Evolutionary conservation across 768 basidiomycete genomes (phyloP).

Genomic region (Podaxis sp.): DNA sequence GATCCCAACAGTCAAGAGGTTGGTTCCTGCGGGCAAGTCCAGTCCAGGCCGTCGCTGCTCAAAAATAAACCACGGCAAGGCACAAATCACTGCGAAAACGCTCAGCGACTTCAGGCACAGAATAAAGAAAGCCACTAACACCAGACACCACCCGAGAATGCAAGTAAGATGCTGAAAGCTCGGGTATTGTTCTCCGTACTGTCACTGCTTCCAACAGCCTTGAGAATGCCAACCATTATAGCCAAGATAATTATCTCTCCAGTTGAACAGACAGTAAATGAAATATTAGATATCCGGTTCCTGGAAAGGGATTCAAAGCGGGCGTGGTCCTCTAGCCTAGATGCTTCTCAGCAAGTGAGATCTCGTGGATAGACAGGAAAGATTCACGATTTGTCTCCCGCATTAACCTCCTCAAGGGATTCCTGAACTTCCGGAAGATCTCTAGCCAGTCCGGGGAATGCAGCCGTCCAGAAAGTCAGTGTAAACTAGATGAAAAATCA

Average conservation of each 20-base stretch:
- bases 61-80: slow-evolving; percentile 71
- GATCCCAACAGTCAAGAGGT: slow-evolving; percentile 63
- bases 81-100: slow-evolving; percentile 50
- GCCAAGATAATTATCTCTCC: slow-evolving; percentile 72
- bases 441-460: slow-evolving; percentile 73
- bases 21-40: slow-evolving; percentile 53
- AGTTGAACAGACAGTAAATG: slow-evolving; percentile 66
- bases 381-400: slow-evolving; percentile 48
- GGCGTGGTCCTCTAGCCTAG: slow-evolving; percentile 47
- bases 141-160: slow-evolving; percentile 79
- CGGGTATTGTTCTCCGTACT: slow-evolving; percentile 74
- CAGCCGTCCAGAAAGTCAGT: slow-evolving; percentile 82
- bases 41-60: slow-evolving; percentile 70
- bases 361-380: not conserved
- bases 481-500: slow-evolving; percentile 42
- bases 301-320: slow-evolving; percentile 61
- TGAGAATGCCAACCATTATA: slow-evolving; percentile 74
- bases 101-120: not conserved
- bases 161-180: slow-evolving; percentile 75
- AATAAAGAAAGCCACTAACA: slow-evolving; percentile 36
- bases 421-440: slow-evolving; percentile 68
- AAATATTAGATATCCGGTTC: slow-evolving; percentile 75
- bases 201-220: slow-evolving; percentile 57
- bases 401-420: slow-evolving; percentile 40
- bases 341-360: slow-evolving; percentile 19